Evolutionary conservation across 192 early-diverging fungal genomes (phyloP), one percentile per base, ranked within the genome.

Genomic region (Umbelopsis isabellina): DNA sequence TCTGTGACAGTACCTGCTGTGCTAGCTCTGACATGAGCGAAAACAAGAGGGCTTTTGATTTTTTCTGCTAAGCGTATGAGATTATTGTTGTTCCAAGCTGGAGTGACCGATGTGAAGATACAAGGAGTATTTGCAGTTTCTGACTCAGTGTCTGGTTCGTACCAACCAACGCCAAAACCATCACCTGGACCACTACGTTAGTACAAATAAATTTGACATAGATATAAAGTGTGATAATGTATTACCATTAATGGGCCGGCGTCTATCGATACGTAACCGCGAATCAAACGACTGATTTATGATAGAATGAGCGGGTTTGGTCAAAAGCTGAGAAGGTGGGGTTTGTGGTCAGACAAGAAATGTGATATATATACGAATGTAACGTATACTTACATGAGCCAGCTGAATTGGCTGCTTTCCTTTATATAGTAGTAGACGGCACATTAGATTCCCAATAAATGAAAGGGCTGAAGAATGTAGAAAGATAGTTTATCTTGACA

Each of bases 211-310:
- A 30, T 12, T 2, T 33, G 10, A 69, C 8, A 33, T 7, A 8
- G 0, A 8, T 25, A 35, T 9, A 44, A 30, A 10, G 27, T 44
- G 37, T 20, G 21, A 35, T 4, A 55, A 49, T 22, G 5, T 10
- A 30, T 64, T 85, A 85, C 85, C 91, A 80, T 93, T 93, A 72
- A 91, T 84, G 2, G 88, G 84, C 74, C 86, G 75, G 65, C 83
- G 50, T 35, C 71, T 72, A 76, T 93, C 90, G 5, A 93, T 71
- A 46, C 87, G 86, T 48, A 93, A 77, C 74, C 85, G 85, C 66
- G 85, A 89, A 77, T 90, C 90, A 74, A 91, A 89, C 64, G 91
- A 91, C 77, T 93, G 91, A 79, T 91, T 91, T 50, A 93, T 91
- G 46, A 93, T 93, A 23, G 91, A 93, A 65, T 93, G 90, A 2